phyloP scores from a whole-genome alignment of 176 grass and related monocot species.

The Saccharum spontaneum region DNA sequence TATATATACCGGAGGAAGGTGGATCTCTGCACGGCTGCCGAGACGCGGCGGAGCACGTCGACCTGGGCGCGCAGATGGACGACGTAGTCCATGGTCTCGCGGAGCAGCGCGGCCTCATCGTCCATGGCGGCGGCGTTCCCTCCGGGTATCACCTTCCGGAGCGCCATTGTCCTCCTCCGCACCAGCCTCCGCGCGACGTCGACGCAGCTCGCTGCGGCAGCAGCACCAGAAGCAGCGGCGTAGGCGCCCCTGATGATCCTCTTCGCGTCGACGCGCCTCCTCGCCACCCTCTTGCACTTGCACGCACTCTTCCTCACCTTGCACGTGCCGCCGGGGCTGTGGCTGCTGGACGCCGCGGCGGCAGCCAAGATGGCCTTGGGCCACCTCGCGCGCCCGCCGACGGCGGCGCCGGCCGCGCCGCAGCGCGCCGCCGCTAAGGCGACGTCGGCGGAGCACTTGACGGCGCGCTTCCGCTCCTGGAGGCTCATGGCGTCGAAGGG shows the following conservation, averaged over 20 bases:
- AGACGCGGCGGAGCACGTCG: slow-evolving; percentile 59
- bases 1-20: not conserved
- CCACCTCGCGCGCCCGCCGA: slow-evolving; percentile 22
- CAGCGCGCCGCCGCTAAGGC: slow-evolving; percentile 55
- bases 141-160: slow-evolving; percentile 67
- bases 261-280: not conserved
- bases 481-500: slow-evolving; percentile 33
- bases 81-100: slow-evolving; percentile 68
- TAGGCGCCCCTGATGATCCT: slow-evolving; percentile 15
- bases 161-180: slow-evolving; percentile 51
- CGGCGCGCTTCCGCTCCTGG: slow-evolving; percentile 47
- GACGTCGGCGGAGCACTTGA: slow-evolving; percentile 53
- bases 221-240: not conserved
- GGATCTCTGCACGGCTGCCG: slow-evolving; percentile 35
- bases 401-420: not conserved
- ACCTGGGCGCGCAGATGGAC: slow-evolving; percentile 62
- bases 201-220: not conserved
- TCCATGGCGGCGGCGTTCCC: slow-evolving; percentile 27
- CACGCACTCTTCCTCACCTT: slow-evolving; percentile 26
- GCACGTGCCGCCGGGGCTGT: not conserved
- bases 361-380: slow-evolving; percentile 26
- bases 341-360: not conserved
- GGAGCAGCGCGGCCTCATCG: slow-evolving; percentile 45
- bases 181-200: slow-evolving; percentile 41
- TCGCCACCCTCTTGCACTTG: slow-evolving; percentile 21